A percentile compares a stretch with the other conserved stretches of the same genome.
Conservation (phyloP, 2,329 filamentous ascomycete species). For the Sclerotinia borealis region DNA sequence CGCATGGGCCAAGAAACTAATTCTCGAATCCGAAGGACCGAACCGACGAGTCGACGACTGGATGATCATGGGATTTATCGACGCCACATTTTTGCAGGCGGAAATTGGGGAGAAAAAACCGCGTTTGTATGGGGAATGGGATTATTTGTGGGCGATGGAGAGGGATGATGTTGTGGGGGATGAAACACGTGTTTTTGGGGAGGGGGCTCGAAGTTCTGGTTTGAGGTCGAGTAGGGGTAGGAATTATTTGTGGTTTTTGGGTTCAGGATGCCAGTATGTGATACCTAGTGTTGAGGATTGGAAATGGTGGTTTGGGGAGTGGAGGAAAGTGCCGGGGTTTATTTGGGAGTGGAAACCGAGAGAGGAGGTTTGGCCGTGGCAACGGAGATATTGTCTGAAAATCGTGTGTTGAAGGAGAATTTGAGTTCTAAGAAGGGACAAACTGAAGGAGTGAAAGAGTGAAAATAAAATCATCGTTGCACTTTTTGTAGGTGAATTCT, state of each 20-base stretch:
- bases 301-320: background rate
- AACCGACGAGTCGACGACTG: background rate
- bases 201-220: rapidly evolving
- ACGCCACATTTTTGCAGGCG: background rate
- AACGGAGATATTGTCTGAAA: background rate
- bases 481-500: background rate
- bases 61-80: background rate
- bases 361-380: background rate
- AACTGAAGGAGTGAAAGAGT: background rate
- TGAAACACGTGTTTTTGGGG: rapidly evolving
- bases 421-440: too few species aligned
- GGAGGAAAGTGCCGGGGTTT: background rate
- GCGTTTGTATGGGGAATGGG: background rate
- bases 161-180: background rate
- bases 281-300: background rate
- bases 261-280: too few species aligned
- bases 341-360: background rate
- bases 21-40: background rate
- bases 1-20: background rate
- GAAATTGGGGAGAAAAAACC: background rate
- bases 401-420: background rate
- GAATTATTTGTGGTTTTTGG: background rate
- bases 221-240: background rate
- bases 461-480: too few species aligned
- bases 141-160: background rate